Base-by-base conservation (phyloP, 1,139 yeast genomes). In the Suhomyces choctaworum region DNA sequence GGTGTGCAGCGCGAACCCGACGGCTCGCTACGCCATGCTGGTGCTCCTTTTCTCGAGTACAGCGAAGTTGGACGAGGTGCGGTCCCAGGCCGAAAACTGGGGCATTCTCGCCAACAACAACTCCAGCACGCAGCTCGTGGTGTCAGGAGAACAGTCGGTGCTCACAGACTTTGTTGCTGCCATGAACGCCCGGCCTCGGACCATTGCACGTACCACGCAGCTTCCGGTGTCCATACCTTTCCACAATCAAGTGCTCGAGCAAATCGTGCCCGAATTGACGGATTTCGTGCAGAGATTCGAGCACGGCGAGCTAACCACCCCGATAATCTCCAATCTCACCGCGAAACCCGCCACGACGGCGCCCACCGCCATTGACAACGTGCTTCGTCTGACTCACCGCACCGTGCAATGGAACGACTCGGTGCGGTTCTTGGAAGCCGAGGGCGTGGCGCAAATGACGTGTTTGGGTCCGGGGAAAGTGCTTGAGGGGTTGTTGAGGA, bases 201-300 rank as follows among this genome's bases (percentile, higher is more conserved):
- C 47, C 7, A 50, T 60, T 7, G 42, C 62, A 13, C 60, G 59
- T 41, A 42, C 55, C 2, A 54, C 60, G 7, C 48, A 47, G 17
- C 52, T 78, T 30, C 71, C 76, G 1, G 82, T 77, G 2, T 55
- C 66, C 3, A 72, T 78, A 2, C 82, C 84, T 5, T 78, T 78
- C 52, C 84, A 78, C 50, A 70, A 67, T 31, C 44, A 54, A 2
- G 44, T 64, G 14, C 58, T 78, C 50, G 39, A 42, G 16, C 56
- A 60, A 1, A 72, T 78, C 2, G 71, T 66, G 36, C 45, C 50
- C 5, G 52, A 56, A 24, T 56, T 73, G 29, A 32, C 32, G 8
- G 48, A 48, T 16, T 51, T 39, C 27, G 43, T 45, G 22, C 41
- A 31, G 34, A 48, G 37, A 28, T 42, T 34, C 31, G 39, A 25